Evolutionary conservation across 176 grass and related monocot genomes (phyloP).

Genomic region (Rhynchospora tenuis): DNA sequence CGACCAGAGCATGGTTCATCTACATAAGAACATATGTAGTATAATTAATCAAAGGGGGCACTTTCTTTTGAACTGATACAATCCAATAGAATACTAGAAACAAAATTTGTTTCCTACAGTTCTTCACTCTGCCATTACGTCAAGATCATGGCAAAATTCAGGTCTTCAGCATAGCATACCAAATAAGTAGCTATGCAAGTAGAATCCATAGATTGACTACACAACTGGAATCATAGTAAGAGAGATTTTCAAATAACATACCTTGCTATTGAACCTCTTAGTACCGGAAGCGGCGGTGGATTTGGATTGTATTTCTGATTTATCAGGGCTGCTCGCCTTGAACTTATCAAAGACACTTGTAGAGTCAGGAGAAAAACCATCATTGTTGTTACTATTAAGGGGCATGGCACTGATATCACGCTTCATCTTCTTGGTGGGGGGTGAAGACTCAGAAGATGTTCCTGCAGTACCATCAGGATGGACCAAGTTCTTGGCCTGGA

Average conservation of each 20-base stretch:
- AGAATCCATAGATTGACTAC: background rate
- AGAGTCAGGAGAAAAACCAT: conserved; percentile 56
- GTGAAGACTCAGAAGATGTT: background rate
- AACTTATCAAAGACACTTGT: conserved; percentile 74
- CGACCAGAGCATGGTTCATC: conserved; percentile 64
- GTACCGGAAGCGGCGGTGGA: conserved; percentile 68
- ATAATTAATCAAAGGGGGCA: background rate
- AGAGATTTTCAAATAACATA: conserved; percentile 17
- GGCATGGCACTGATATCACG: conserved; percentile 97
- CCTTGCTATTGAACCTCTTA: conserved; percentile 69
- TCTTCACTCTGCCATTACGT: background rate
- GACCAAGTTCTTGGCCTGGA: conserved; percentile 95
- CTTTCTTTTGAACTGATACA: background rate
- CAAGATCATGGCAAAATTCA: background rate
- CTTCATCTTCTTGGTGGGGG: conserved; percentile 93
- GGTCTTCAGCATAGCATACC: background rate
- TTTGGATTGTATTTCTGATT: conserved; percentile 55
- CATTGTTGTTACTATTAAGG: conserved; percentile 46
- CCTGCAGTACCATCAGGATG: conserved; percentile 64
- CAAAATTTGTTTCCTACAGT: background rate
- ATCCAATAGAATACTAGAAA: background rate
- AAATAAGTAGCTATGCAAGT: background rate
- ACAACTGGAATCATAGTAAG: background rate
- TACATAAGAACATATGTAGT: conserved; percentile 24
- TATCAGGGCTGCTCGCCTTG: conserved; percentile 38